Conservation (phyloP, 2,329 filamentous ascomycete genomes). For the Hypoxylon sp. region DNA sequence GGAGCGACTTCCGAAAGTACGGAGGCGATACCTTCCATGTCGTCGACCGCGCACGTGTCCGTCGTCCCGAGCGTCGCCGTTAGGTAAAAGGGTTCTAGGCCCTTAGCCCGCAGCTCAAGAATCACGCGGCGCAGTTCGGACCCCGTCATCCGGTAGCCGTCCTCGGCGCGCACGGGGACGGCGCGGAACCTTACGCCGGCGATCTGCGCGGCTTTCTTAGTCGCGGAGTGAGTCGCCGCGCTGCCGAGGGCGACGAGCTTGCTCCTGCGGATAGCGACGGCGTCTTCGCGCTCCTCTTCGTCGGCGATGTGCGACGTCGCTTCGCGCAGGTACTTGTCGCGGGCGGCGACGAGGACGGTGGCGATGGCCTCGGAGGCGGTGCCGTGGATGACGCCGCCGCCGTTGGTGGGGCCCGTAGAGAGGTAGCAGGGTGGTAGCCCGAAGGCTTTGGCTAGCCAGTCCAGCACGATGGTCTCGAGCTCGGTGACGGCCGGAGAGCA, state of each 20-base stretch:
- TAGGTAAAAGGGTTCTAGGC: conserved; percentile 88
- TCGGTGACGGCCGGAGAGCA: conserved; percentile 94
- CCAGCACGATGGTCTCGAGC: conserved; percentile 91
- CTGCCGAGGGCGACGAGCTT: conserved; percentile 85
- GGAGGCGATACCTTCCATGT: conserved; percentile 77
- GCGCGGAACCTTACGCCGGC: conserved; percentile 85
- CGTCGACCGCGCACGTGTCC: conserved; percentile 88
- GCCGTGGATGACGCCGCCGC: conserved; percentile 95
- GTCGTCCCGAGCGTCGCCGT: conserved; percentile 90
- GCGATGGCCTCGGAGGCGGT: conserved; percentile 90
- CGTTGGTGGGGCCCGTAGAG: conserved; percentile 77
- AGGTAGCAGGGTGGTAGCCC: conserved; percentile 80
- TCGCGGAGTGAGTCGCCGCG: conserved; percentile 84
- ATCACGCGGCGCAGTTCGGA: conserved; percentile 73
- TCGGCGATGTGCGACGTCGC: conserved; percentile 65
- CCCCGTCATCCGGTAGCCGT: conserved; percentile 80
- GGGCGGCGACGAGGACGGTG: conserved; percentile 87
- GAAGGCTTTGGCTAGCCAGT: conserved; percentile 88
- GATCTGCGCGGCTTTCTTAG: conserved; percentile 89
- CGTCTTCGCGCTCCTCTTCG: conserved; percentile 76
- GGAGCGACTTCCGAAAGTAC: conserved; percentile 58
- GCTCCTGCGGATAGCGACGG: conserved; percentile 75
- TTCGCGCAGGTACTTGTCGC: conserved; percentile 81
- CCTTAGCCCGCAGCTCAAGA: conserved; percentile 74
- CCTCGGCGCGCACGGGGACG: conserved; percentile 73